Percentiles rank a stretch among this genome's conserved stretches.
Conservation (phyloP, 225 moss, liverwort and hornwort species). For the Lunularia cruciata region DNA sequence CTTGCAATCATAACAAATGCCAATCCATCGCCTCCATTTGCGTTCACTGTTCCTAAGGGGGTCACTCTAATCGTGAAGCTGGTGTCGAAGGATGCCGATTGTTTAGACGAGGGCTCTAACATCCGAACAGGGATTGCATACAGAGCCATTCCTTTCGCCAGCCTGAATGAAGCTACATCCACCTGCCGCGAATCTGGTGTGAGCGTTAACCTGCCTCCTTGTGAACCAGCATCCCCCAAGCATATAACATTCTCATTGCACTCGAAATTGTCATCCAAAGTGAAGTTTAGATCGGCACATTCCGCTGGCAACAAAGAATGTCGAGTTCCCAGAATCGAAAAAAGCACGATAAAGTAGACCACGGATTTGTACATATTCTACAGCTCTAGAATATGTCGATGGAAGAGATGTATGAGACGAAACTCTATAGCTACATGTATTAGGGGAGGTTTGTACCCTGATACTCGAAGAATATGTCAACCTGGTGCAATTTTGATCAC, state of each 20-base stretch:
- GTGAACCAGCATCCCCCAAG: constrained; percentile 15
- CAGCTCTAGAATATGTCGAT: too few species aligned
- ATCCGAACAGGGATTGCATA: constrained; percentile 2
- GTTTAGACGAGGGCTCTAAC: neutral
- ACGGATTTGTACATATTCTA: neutral
- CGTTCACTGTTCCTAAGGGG: neutral
- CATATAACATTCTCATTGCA: constrained; percentile 10
- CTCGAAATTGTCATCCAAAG: neutral
- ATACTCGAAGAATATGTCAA: too few species aligned
- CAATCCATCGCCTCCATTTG: constrained; percentile 14
- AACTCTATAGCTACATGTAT: too few species aligned
- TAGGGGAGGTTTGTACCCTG: too few species aligned
- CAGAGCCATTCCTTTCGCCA: constrained; percentile 21
- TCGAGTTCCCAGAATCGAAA: neutral
- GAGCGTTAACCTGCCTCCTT: constrained; percentile 11
- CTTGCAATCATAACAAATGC: constrained; percentile 26
- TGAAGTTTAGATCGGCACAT: constrained; percentile 8
- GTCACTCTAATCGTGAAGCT: constrained; percentile 18
- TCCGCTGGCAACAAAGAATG: neutral
- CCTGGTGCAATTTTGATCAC: too few species aligned
- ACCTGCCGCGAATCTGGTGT: constrained; percentile 20
- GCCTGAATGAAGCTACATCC: neutral
- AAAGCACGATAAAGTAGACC: neutral
- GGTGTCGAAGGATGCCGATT: constrained; percentile 25
- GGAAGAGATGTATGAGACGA: too few species aligned